Base-by-base conservation (phyloP, 2,329 filamentous ascomycete genomes). In the Penicillium sp. region DNA sequence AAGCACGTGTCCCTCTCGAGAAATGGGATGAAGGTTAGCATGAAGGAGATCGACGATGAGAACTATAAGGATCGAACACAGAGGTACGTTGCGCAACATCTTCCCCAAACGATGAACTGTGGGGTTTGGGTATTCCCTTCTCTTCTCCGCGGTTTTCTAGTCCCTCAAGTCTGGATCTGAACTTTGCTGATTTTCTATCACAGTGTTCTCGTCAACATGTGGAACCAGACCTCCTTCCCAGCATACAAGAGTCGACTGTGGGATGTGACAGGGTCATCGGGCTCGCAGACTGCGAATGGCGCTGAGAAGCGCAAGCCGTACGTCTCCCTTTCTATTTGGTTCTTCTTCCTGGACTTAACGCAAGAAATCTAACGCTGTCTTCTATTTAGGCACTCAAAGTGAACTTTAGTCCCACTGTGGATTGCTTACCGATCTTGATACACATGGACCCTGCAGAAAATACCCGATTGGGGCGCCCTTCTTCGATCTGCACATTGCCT, bases 51-150 rank as follows among this genome's bases (percentile, higher is more conserved):
- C 11, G 75, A 73, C 25, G 75, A 79, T 4, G 85, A 87, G 73
- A 77, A 82, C 31, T 83, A 85, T 63, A 79, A 81, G 61, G 84
- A 86, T 67, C 79, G 73, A 69, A 85, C 82, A 45, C 85, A 87
- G 72, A 82, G 75, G 78, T 81, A 61, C 14, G 49, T 41, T 50
- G 8, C 6, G 15, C 47, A 7, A 29, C 23, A 18, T 15, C 9
- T 41, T 27, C 18, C 6, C 22, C 18, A 3, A 6, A 35, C 12
- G 9, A 18, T 11, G 37, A 12, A 12, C 11, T 22, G 37, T 40
- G 37, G 37, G 9, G 46, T 22, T 40, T 25, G 46, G 7, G 4
- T 25, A 22, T 25, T 50, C 15, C 14, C 23, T 26, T 27, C 2
- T 23, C 12, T 22, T 25, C 18, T n/a, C 27, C 20, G 31, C 9